Percentiles rank a stretch among this genome's conserved stretches.
Evolutionary conservation across 768 basidiomycete genomes (phyloP).

Genomic region (Xerocomus spinulosus): DNA sequence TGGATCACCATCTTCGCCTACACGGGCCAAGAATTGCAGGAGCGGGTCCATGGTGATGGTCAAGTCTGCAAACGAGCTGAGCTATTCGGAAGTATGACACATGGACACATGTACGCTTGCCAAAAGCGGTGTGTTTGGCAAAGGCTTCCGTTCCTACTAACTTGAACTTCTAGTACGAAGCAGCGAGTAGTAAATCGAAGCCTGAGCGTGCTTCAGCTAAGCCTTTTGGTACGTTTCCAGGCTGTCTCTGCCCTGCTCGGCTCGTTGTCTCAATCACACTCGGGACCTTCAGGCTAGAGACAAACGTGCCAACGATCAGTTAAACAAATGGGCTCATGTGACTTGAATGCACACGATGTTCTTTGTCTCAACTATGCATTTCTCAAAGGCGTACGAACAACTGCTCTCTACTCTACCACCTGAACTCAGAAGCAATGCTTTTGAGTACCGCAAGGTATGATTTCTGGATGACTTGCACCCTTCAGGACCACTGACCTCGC

Average conservation of each 20-base stretch:
- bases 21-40: slow-evolving; percentile 15
- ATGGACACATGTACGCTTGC: slow-evolving; percentile 10
- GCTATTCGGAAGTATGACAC: neutral
- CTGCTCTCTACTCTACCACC: slow-evolving; percentile 64
- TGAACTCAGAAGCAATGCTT: slow-evolving; percentile 71
- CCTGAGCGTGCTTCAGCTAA: neutral
- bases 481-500: neutral
- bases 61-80: neutral
- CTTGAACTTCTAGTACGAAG: neutral
- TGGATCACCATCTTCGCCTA: slow-evolving; percentile 32
- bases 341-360: neutral
- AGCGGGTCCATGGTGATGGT: slow-evolving; percentile 13
- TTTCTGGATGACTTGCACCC: too few relatives aligned
- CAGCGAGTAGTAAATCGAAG: too few relatives aligned
- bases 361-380: slow-evolving; percentile 50
- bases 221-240: neutral
- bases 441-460: slow-evolving; percentile 76
- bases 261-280: neutral
- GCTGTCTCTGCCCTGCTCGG: neutral
- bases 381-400: slow-evolving; percentile 64
- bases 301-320: neutral
- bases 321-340: neutral
- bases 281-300: neutral
- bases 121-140: slow-evolving; percentile 22
- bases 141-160: slow-evolving; percentile 15